Conservation (phyloP, 2,329 filamentous ascomycete species). For the Monilinia fructigena region DNA sequence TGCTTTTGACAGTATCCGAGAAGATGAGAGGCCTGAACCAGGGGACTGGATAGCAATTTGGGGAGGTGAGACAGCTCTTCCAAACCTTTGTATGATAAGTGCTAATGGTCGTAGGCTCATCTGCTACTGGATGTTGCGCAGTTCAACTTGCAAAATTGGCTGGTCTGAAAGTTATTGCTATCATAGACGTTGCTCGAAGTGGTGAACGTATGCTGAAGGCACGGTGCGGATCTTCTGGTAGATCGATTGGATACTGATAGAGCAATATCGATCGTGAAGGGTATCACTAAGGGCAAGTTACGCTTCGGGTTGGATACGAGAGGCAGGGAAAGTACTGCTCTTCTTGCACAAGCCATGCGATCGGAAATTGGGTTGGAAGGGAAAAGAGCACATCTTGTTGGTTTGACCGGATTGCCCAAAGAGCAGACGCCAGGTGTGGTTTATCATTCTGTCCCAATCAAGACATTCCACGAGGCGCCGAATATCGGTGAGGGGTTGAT, state of each 20-base stretch:
- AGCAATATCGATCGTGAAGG: slow-evolving; percentile 63
- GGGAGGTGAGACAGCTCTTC: slow-evolving; percentile 53
- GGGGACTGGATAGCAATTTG: slow-evolving; percentile 74
- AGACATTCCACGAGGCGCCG: slow-evolving; percentile 69
- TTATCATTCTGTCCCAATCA: slow-evolving; percentile 60
- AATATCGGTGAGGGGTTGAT: slow-evolving; percentile 62
- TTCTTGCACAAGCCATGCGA: slow-evolving; percentile 44
- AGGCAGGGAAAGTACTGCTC: slow-evolving; percentile 60
- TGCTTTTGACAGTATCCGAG: slow-evolving; percentile 56
- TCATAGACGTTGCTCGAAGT: slow-evolving; percentile 67
- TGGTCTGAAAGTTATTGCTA: slow-evolving; percentile 62
- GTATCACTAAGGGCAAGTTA: slow-evolving; percentile 55
- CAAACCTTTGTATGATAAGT: neutral
- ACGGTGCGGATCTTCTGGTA: slow-evolving; percentile 61
- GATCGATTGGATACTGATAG: slow-evolving; percentile 65
- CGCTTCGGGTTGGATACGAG: slow-evolving; percentile 69
- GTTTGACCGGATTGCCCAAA: slow-evolving; percentile 67
- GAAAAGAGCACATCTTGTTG: slow-evolving; percentile 58
- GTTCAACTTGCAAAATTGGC: slow-evolving; percentile 67
- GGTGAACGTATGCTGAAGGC: slow-evolving; percentile 54
- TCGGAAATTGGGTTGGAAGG: slow-evolving; percentile 24
- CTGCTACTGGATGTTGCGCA: slow-evolving; percentile 65
- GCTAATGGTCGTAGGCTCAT: slow-evolving; percentile 50
- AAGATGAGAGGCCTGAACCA: slow-evolving; percentile 52
- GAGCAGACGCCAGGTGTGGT: slow-evolving; percentile 29